Conservation (phyloP, 345 rosid genomes). For the Atalantia buxifolia region DNA sequence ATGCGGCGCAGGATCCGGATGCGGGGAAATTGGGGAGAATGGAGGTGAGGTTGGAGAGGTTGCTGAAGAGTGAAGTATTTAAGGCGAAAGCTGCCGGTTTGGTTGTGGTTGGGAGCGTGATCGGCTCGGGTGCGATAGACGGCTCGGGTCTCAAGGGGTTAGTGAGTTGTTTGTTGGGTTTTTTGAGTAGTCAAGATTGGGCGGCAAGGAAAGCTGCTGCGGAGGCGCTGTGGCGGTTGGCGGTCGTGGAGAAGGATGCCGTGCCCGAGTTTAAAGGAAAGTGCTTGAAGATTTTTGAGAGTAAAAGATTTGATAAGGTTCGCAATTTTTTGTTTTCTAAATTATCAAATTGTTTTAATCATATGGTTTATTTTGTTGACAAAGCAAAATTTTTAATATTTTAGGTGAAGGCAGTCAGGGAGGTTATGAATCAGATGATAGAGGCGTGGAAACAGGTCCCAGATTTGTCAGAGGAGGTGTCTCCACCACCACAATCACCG, state of each 20-base stretch:
- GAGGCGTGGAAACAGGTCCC: constrained; percentile 95
- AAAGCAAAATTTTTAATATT: constrained; percentile 7
- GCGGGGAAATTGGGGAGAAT: constrained; percentile 46
- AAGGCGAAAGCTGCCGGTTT: constrained; percentile 77
- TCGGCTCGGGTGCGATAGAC: constrained; percentile 65
- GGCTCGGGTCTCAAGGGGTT: constrained; percentile 40
- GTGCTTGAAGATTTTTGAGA: constrained; percentile 67
- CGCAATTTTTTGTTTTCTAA: not conserved
- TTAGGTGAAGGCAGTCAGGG: constrained; percentile 91
- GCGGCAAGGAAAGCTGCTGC: constrained; percentile 89
- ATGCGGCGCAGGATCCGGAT: constrained; percentile 68
- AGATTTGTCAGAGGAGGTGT: constrained; percentile 71
- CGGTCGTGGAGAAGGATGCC: constrained; percentile 62
- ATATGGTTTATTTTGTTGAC: constrained; percentile 6
- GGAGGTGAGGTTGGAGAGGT: constrained; percentile 63
- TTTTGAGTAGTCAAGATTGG: constrained; percentile 76
- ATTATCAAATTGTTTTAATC: constrained; percentile 1
- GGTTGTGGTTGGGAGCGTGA: constrained; percentile 78
- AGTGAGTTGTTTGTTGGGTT: constrained; percentile 56
- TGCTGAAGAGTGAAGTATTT: constrained; percentile 60
- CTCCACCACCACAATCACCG: constrained; percentile 62
- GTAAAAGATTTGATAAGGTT: constrained; percentile 84
- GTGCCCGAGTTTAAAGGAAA: constrained; percentile 63
- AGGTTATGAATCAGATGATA: constrained; percentile 81
- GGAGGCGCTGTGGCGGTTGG: constrained; percentile 74